Evolutionary conservation across 257 asterid genomes (phyloP), one percentile per base, ranked within the genome.

Genomic region (Nicotiana benthamiana): DNA sequence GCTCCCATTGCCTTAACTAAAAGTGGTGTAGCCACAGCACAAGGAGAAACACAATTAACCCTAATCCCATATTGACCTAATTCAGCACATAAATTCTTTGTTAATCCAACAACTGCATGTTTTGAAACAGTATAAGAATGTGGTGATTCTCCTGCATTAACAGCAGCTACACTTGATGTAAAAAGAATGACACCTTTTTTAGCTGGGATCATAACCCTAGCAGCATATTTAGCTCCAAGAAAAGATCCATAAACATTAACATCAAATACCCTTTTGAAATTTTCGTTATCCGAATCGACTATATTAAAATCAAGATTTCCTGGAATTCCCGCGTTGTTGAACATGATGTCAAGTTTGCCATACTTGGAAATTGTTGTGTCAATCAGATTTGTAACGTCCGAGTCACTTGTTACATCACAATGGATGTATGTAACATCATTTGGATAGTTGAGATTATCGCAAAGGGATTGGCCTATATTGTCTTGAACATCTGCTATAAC

Each of bases 401-500:
- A 24, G 20, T 87, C 93, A 18, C 74, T 82, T 2, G 98, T 87
- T 28, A 93, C 92, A 78, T 93, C 93, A 57, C 97, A 93, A 30
- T 90, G 98, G 18, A 91, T 86, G 86, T 91, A 93, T 0, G 89
- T 57, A 63, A 85, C 83, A 32, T 80, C 87, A 80, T 52, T 82
- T 68, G 40, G 81, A 76, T n/a, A 87, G 61, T 77, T 64, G 3
- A 92, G 82, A 36, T 90, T 85, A 1, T 80, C 43, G 66, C 87
- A 82, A 13, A 93, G 88, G 15, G 86, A 59, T 6, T 22, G 80
- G 3, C 93, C 98, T 27, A n/a, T 22, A 3, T 83, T 86, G 74
- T 93, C 98, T 18, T 93, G 98, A 46, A 93, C 92, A 76, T 93
- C 98, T 2, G 97, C 97, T 59, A 93, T 84, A 0, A 92, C 84